Percentiles rank a stretch among this genome's conserved stretches.
phyloP scores from a whole-genome alignment of 805 yeast genomes.

The Pichia ethanolica region DNA sequence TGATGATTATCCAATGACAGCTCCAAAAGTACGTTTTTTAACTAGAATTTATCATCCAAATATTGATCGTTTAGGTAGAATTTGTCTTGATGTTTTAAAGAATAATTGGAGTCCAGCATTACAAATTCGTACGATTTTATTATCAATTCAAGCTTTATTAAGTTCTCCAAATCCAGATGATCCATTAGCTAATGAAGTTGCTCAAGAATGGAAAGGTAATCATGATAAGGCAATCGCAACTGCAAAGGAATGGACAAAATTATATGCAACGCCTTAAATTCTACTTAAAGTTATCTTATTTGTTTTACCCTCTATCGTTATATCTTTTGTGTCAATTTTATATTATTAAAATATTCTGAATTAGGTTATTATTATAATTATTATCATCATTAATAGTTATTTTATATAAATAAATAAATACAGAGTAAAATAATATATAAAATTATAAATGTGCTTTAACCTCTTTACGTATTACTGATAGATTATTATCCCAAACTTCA shows the following conservation, averaged over 20 bases:
- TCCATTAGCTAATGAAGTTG: constrained; percentile 96
- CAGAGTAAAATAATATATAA: too few relatives aligned
- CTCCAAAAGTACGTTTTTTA: constrained; percentile 90
- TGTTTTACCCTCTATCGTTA: too few relatives aligned
- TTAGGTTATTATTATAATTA: too few relatives aligned
- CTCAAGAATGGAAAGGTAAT: constrained; percentile 90
- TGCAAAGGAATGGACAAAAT: constrained; percentile 69
- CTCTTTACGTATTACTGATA: constrained; percentile 5
- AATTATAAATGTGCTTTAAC: constrained; percentile 15
- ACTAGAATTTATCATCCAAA: constrained; percentile 96
- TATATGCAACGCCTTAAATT: constrained; percentile 39
- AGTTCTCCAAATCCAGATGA: constrained; percentile 98
- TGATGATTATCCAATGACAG: constrained; percentile 97
- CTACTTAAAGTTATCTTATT: too few relatives aligned
- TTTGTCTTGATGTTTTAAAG: constrained; percentile 90
- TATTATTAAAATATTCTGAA: background rate
- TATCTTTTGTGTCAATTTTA: too few relatives aligned
- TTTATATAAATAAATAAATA: too few relatives aligned
- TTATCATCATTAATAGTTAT: too few relatives aligned
- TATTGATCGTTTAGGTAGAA: constrained; percentile 90
- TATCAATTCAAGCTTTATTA: constrained; percentile 86
- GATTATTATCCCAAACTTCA: constrained; percentile 53
- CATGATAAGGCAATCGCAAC: constrained; percentile 72
- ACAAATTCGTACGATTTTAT: constrained; percentile 85
- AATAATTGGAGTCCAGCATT: constrained; percentile 97